Base-by-base conservation (phyloP, 2,329 filamentous ascomycete species). In the Metarhizium brunneum region DNA sequence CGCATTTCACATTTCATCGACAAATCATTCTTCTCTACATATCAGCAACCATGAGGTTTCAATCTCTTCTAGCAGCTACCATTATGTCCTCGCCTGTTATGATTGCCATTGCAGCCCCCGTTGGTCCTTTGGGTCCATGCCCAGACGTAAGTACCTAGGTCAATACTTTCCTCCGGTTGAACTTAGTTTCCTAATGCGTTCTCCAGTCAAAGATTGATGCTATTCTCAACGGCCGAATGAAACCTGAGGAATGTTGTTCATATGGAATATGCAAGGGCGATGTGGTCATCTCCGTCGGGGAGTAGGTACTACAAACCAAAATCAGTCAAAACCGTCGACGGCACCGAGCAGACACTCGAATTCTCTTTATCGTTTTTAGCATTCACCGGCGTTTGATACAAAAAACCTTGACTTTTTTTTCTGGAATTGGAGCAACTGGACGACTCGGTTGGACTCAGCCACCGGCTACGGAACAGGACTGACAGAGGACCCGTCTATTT, bases 191-290 rank as follows among this genome's bases (percentile, higher is more conserved):
- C 57, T 58, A 2, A 60, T 35, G 3, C 3, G 7, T 5, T 18
- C 25, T 25, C 6, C 45, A 72, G 70, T 48, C 40, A 25, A 70
- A 69, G 51, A 64, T 72, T 36, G 70, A 72, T 57, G 68, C 67
- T 14, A 81, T 81, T 43, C 71, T 81, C 50, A 73, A 67, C 32
- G 77, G 78, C 54, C 65, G 73, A 32, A 68, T 77, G 57, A 69
- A 72, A 20, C 71, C 76, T n/a, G 74, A 78, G 32, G 73, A 68
- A 13, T 81, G 79, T 65, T 82, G 79, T 64, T 76, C 75, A n/a
- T 80, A 81, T 58, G 78, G 79, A 52, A 68, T 68, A 38, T 81
- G 78, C 66, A 75, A 76, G 55, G 73, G 73, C 54, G 53, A 50
- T 16, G 56, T 57, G 50, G 56, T 80, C 47, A 63, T 78, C 53